phyloP scores from a whole-genome alignment of 2,329 filamentous ascomycete genomes.

The Onygena corvina region DNA sequence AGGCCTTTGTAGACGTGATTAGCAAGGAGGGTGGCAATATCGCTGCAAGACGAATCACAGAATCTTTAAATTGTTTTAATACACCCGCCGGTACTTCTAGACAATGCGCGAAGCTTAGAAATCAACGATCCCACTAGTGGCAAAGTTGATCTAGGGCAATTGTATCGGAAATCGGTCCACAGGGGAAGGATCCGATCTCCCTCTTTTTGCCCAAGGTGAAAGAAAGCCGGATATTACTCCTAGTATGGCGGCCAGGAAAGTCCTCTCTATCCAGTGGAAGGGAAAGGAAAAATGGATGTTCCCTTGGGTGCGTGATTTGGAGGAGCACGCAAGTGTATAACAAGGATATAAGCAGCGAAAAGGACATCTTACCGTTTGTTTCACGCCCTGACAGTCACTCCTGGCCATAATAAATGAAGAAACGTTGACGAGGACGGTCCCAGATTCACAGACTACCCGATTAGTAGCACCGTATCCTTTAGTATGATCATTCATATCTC shows the following conservation, averaged over 20 bases:
- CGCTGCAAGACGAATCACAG: not conserved
- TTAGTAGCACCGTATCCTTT: constrained; percentile 80
- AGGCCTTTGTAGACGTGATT: not conserved
- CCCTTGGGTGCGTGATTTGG: too few species aligned
- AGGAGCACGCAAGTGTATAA: constrained; percentile 2
- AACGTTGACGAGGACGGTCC: constrained; percentile 68
- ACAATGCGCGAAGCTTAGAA: not conserved
- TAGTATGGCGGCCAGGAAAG: too few species aligned
- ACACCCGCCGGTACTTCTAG: not conserved
- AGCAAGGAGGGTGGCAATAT: not conserved
- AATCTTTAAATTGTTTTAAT: not conserved
- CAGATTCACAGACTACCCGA: constrained; percentile 52
- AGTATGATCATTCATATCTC: constrained; percentile 40
- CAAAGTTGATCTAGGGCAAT: constrained; percentile 41
- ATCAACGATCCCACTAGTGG: not conserved
- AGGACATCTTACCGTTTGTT: constrained; percentile 27
- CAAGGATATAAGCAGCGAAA: constrained; percentile 8
- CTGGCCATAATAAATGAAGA: constrained; percentile 61
- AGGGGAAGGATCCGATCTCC: constrained; percentile 34
- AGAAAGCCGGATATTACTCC: not conserved
- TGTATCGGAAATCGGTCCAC: constrained; percentile 48
- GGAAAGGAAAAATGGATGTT: too few species aligned
- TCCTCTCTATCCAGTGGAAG: too few species aligned
- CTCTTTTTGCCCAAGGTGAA: constrained; percentile 47
- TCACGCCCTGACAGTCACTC: constrained; percentile 47